Base-by-base conservation (phyloP, 352 stramenopile genomes). In the Phytophthora pisi region DNA sequence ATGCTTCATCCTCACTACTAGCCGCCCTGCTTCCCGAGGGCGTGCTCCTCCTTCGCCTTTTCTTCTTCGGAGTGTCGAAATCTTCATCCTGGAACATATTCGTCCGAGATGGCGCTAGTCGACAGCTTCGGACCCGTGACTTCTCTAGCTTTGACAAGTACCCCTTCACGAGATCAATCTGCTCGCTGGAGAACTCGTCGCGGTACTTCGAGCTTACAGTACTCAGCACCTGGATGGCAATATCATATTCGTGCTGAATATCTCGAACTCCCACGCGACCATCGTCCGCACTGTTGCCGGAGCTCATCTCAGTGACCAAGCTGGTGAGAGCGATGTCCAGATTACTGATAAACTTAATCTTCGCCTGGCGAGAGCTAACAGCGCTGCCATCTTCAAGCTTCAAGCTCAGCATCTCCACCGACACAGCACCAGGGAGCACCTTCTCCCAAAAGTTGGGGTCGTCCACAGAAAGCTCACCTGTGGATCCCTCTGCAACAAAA, bases 361-460 rank as follows among this genome's bases (percentile, higher is more conserved):
- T 96, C 13, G 87, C 81, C 58, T 96, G 83, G 1, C 86, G 84
- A 11, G 88, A 93, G 24, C 71, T 90, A 42, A 96, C 58, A 0
- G 88, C 88, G 55, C 86, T 93, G 3, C 89, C 84, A 65, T 96
- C 90, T 52, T 97, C 90, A n/a, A 96, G 77, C 59, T 95, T 95
- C 20, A 92, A 70, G 31, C 79, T 93, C 26, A 96, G 59, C 88
- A 95, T 95, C 73, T 96, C 87, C 7, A 96, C 84, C 9, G 84
- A 93, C 47, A 96, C 89, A 16, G 82, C 87, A 7, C 89, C 89
- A 4, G 86, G 84, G 18, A 98, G 60, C 42, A 98, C 93, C 52
- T 97, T 97, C 46, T 97, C 89, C 96, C 96, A 99, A 56, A 99
- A 99, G 38, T 98, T 97, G 1, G 96, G 95, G 63, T 99, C 96